Conservation (phyloP, 176 grass and related monocot genomes). For the Microstegium vimineum region DNA sequence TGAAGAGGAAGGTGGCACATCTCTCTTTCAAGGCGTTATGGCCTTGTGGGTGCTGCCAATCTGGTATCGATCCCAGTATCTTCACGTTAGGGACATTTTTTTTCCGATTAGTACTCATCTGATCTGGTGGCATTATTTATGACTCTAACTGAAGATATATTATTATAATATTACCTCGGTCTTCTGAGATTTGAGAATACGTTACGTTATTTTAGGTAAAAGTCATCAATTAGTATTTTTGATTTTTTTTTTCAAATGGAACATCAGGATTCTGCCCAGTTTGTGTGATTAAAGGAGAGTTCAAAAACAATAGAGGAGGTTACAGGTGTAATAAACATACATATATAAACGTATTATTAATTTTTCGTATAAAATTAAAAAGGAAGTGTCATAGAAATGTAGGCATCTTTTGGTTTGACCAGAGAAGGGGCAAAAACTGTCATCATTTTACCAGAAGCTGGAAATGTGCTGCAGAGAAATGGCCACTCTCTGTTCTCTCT, state of each 20-base stretch:
- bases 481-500: background rate
- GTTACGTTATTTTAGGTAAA: background rate
- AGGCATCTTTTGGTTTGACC: background rate
- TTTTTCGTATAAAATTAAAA: background rate
- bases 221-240: background rate
- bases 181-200: background rate
- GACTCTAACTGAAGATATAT: background rate
- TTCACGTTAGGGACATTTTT: background rate
- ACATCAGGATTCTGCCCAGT: too few species aligned
- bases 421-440: background rate
- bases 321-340: background rate
- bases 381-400: background rate
- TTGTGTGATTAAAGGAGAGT: background rate
- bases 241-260: background rate
- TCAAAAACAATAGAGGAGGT: background rate
- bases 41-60: background rate
- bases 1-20: background rate
- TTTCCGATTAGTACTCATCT: background rate
- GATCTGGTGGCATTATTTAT: background rate
- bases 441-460: background rate
- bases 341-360: background rate
- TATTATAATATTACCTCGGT: background rate
- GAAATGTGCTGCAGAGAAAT: background rate
- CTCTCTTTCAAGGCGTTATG: background rate
- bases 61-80: background rate